Base-by-base conservation (phyloP, 805 yeast species). In the Jamesozyma jinghongensis region DNA sequence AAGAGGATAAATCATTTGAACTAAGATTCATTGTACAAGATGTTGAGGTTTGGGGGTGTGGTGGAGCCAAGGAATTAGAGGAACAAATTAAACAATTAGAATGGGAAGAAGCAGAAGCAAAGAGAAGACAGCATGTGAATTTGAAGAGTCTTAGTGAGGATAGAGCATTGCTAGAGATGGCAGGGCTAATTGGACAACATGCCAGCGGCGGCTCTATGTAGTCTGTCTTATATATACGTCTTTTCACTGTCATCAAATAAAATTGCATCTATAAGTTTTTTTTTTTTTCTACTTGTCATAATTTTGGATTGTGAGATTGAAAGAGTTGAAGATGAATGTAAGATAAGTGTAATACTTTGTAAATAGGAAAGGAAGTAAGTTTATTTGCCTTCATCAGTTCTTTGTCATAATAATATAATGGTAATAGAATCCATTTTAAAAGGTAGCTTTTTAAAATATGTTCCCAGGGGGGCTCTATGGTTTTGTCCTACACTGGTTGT, bases 41-140 rank as follows among this genome's bases (percentile, higher is more conserved):
- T 48, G 64, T 88, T 19, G 96, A 88, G 56, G 94, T 87, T 0
- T 84, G 92, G 88, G 97, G 97, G 0, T 74, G 86, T 42, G 97
- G 97, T 1, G 77, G 85, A 6, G 77, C 74, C 8, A 75, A 79
- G 44, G 94, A 85, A 49, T 63, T 87, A 36, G 80, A 73, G 25
- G 88, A 81, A 46, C 96, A 88, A 61, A 67, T 71, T 35, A 75
- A 74, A 51, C 73, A 74, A 44, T 83, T 95, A 92, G 87, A 81
- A 51, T 87, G 96, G 96, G 97, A 90, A 56, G 82, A 81, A 54
- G 68, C 77, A 37, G 95, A 86, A 56, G 94, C 94, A 0, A 73
- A 77, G 50, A 79, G 86, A 29, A 68, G 97, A 39, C 82, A 81
- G 51, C 69, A 74, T 22, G 73, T 87, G 2, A 85, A 87, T 53